Evolutionary conservation across 225 moss, liverwort and hornwort species (phyloP), one percentile per base, ranked within the genome.

Genomic region (Physcomitrium patens): DNA sequence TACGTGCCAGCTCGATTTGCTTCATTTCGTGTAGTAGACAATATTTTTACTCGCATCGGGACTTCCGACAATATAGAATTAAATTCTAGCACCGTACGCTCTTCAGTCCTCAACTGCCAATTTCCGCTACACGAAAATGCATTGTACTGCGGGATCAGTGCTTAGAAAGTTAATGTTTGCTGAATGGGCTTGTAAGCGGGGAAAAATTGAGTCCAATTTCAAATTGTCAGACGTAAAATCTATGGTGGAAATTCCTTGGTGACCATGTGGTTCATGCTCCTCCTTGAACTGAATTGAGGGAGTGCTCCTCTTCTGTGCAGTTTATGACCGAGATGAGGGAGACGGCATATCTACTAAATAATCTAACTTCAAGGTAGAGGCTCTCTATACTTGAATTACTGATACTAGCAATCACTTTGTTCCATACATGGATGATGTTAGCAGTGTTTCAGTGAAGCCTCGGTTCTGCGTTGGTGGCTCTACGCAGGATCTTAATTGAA

Each of bases 291-390:
- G 64, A 53, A 56, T 12, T 67, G 31, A 60, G 53, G 46, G 67
- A 62, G 18, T 63, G 61, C 44, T 41, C 24, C 13, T 72, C 26
- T n/a, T 27, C 63, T 73, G 49, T 80, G 83, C 89, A 96, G 96
- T 95, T 99, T 77, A 93, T 93, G 93, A 95, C 95, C 59, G 97
- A 99, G 81, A 99, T 99, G 97, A 90, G 90, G 79, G 97, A 95
- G 81, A 93, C 95, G 56, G 89, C 95, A 23, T 95, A 93, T 80
- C 67, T 99, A 42, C 74, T 99, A 72, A 88, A 93, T 68, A 88
- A 89, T 67, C 64, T 93, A 68, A 93, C 86, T 76, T 66, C 85
- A 79, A 91, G 94, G 96, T 96, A 75, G 63, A 72, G 14, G 12
- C 27, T 56, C 63, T 64, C 66, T 60, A 63, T 43, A 27, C 44